Conservation (phyloP, 1,284 basidiomycete species). For the Ceratobasidium sp. region DNA sequence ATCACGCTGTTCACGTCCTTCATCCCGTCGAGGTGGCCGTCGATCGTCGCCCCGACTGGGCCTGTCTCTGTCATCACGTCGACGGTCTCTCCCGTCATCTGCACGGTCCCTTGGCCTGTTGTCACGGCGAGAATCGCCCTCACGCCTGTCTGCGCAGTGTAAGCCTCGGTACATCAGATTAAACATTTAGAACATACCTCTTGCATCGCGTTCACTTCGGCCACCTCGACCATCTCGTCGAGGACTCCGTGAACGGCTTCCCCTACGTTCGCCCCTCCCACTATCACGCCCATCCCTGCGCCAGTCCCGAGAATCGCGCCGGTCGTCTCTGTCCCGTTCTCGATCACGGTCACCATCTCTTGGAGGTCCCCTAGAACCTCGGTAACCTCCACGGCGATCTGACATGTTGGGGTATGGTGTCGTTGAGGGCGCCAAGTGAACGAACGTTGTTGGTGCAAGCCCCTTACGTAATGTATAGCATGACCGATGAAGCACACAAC, state of each 20-base stretch:
- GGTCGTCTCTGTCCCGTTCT: constrained; percentile 55
- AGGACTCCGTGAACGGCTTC: constrained; percentile 45
- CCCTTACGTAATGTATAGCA: constrained; percentile 36
- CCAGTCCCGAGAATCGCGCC: constrained; percentile 46
- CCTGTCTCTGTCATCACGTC: constrained; percentile 54
- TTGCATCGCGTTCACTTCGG: constrained; percentile 24
- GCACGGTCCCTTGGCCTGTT: constrained; percentile 38
- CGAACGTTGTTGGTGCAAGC: neutral
- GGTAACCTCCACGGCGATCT: constrained; percentile 38
- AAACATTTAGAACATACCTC: constrained; percentile 23
- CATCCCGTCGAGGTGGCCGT: constrained; percentile 47
- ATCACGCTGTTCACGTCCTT: constrained; percentile 47
- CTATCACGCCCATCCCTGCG: constrained; percentile 31
- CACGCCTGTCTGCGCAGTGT: constrained; percentile 43
- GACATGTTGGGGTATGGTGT: constrained; percentile 29
- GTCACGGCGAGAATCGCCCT: constrained; percentile 43
- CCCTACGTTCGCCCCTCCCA: constrained; percentile 50
- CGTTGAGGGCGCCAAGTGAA: constrained; percentile 10
- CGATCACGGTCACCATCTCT: constrained; percentile 54
- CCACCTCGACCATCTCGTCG: constrained; percentile 21
- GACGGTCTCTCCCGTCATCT: constrained; percentile 48
- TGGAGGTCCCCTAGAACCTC: constrained; percentile 24
- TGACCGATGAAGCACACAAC: constrained; percentile 2
- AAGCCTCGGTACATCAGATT: constrained; percentile 1
- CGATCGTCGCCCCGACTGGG: constrained; percentile 46